Percentiles rank a stretch among this genome's conserved stretches.
Evolutionary conservation across 768 basidiomycete genomes (phyloP).

Genomic region (Boletus reticulatus): DNA sequence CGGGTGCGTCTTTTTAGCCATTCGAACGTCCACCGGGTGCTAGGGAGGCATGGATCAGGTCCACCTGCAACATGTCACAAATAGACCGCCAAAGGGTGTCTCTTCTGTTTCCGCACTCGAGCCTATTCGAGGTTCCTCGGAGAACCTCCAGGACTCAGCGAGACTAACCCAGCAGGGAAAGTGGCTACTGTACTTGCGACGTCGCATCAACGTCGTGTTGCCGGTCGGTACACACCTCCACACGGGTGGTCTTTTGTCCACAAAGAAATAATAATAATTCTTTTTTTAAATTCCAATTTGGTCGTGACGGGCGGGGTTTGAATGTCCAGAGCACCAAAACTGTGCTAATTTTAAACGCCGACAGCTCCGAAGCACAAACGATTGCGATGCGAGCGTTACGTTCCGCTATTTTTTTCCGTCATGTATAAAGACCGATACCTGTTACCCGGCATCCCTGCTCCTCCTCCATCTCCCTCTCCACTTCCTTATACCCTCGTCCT

Average conservation of each 20-base stretch:
- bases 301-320: conserved; percentile 17
- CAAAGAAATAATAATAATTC: neutral
- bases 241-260: neutral
- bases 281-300: neutral
- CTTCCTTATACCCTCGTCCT: neutral
- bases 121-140: conserved; percentile 1
- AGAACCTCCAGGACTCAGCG: neutral
- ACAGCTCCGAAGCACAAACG: conserved; percentile 14
- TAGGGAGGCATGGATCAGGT: neutral
- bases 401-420: conserved; percentile 15
- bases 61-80: conserved; percentile 10
- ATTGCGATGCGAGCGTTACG: conserved; percentile 10
- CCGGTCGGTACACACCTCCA: neutral
- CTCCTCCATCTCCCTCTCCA: neutral
- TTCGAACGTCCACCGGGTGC: conserved; percentile 18
- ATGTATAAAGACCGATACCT: conserved; percentile 18
- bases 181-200: neutral
- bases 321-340: conserved; percentile 1
- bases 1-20: conserved; percentile 32
- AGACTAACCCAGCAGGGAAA: neutral
- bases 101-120: conserved; percentile 2
- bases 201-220: too few species aligned
- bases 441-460: neutral
- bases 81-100: neutral
- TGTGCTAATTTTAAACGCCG: conserved; percentile 10